Evolutionary conservation across 176 grass and related monocot species (phyloP).

Genomic region (Zizania latifolia): DNA sequence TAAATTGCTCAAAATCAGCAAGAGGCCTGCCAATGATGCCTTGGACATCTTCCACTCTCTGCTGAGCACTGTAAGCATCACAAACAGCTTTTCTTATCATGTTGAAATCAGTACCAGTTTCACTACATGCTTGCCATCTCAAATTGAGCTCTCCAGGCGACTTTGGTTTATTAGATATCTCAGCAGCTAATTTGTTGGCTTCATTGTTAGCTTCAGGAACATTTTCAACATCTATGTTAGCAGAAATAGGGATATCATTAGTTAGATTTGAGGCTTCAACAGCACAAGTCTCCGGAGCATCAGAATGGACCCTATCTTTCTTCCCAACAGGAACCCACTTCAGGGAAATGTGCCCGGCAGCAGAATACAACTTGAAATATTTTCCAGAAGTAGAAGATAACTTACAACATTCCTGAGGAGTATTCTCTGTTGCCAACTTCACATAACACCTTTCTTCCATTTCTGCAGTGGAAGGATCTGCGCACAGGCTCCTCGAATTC

Average conservation of each 20-base stretch:
- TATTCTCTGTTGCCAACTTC: slow-evolving; percentile 24
- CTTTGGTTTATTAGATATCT: slow-evolving; percentile 17
- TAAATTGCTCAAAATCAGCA: slow-evolving; percentile 63
- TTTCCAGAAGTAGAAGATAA: slow-evolving; percentile 24
- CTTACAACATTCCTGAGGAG: slow-evolving; percentile 24
- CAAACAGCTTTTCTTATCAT: slow-evolving; percentile 54
- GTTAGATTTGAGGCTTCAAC: slow-evolving; percentile 20
- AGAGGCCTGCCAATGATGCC: slow-evolving; percentile 30
- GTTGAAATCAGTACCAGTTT: slow-evolving; percentile 33
- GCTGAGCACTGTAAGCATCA: slow-evolving; percentile 29
- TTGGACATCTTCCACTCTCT: slow-evolving; percentile 29
- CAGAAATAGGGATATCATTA: slow-evolving; percentile 14
- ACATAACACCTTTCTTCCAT: slow-evolving; percentile 20
- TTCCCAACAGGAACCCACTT: slow-evolving; percentile 50
- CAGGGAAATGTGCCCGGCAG: slow-evolving; percentile 24
- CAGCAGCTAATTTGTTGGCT: slow-evolving; percentile 18
- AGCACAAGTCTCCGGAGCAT: not conserved
- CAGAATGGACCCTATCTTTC: slow-evolving; percentile 27
- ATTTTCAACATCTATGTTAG: not conserved
- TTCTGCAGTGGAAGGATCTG: slow-evolving; percentile 26
- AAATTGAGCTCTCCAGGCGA: not conserved
- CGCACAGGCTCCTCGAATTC: not conserved
- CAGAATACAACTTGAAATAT: slow-evolving; percentile 23
- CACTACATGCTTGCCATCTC: slow-evolving; percentile 23
- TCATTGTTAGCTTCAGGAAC: slow-evolving; percentile 6